These are phyloP conservation scores for Neopestalotiopsis clavispora DNA, from an alignment of 2,329 filamentous ascomycete species.

Conservation along the genomic window DNA sequence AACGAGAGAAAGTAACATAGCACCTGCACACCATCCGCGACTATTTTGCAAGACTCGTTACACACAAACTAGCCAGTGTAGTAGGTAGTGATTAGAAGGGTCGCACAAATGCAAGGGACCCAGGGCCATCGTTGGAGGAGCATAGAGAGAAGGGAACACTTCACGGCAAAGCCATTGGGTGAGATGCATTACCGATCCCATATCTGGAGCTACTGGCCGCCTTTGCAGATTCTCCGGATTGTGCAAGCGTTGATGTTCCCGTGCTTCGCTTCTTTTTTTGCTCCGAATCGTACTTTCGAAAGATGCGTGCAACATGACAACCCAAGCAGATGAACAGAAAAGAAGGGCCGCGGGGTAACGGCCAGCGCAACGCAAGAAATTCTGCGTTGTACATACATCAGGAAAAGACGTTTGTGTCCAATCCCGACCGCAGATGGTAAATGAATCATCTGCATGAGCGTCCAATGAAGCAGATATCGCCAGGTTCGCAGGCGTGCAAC, in stretches of 20 bases:
- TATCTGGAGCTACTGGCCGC: constrained; percentile 8
- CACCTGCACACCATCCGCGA: background rate
- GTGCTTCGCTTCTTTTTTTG: background rate
- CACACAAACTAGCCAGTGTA: background rate
- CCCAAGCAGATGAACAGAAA: background rate
- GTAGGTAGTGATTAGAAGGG: background rate
- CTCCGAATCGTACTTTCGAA: background rate
- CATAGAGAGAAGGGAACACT: background rate
- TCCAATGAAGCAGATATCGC: background rate
- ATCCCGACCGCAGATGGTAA: background rate
- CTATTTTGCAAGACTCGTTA: background rate
- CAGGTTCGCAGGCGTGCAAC: background rate
- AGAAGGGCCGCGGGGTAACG: constrained; percentile 14
- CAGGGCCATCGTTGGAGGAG: constrained; percentile 1
- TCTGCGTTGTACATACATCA: constrained; percentile 13
- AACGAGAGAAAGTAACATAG: background rate
- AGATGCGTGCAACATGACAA: background rate
- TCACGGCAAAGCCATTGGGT: background rate
- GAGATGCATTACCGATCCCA: constrained; percentile 11
- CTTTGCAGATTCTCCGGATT: constrained; percentile 9
- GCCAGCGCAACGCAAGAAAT: constrained; percentile 4
- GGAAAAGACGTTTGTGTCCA: background rate
- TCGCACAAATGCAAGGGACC: constrained; percentile 15
- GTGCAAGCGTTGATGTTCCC: background rate
- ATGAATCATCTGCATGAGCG: constrained; percentile 10